Base-by-base conservation (phyloP, 2,329 filamentous ascomycete genomes). In the Eutypa lata region DNA sequence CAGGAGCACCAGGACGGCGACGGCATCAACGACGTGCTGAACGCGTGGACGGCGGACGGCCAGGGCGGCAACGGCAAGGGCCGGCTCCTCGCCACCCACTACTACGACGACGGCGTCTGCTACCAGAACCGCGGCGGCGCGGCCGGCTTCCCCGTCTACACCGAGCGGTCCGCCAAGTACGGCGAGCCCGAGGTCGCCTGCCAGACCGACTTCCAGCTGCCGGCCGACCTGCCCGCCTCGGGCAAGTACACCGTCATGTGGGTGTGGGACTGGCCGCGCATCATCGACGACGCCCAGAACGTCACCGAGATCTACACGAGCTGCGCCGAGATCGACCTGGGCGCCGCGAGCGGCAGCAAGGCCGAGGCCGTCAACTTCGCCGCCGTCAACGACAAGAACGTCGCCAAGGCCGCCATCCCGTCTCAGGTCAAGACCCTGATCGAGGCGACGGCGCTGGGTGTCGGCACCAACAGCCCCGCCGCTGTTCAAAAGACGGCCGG, bases 191-290 rank as follows among this genome's bases (percentile, higher is more conserved):
- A 87, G 62, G 76, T 92, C 48, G 86, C 80, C 75, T 97, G 94
- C 73, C 92, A 97, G 71, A 86, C 86, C 35, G 86, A 94, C 65
- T 75, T 97, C 47, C 78, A 86, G 64, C 75, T 99, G 14, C 94
- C 94, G 0, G 66, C 76, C 5, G 81, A 88, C 61, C 75, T 84
- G 46, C 70, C 79, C n/a, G 69, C 76, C 10, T 84, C 84, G 44
- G 81, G 85, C 28, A 79, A 80, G 26, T 90, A 92, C 68, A 93
- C 91, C 3, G 73, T 96, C 49, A 96, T 96, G 77, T 97, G 93
- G 93, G 87, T 97, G 45, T 97, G 94, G 94, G 88, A 96, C 70
- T 99, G 91, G 90, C 87, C 88, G 2, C 86, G 83, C 14, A 76
- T 84, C 65, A 71, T 74, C 62, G 62, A 64, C 38, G 70, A 68